Conservation (phyloP, 345 rosid species). For the Gossypium rotundifolium region DNA sequence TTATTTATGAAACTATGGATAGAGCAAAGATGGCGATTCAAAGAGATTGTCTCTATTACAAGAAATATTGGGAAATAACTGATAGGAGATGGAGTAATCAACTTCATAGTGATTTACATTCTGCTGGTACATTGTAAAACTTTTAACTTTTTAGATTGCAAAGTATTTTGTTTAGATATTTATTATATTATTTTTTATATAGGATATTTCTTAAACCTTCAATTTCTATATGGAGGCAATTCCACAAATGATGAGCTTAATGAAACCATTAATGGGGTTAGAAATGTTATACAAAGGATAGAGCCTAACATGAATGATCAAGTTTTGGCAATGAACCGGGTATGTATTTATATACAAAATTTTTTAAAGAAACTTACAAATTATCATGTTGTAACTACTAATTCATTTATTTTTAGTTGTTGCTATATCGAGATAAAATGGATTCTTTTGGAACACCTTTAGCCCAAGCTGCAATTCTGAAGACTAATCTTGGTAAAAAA, state of each 20-base stretch:
- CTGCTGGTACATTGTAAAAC: too few relatives aligned
- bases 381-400: too few relatives aligned
- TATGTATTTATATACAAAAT: background rate
- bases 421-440: background rate
- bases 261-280: too few relatives aligned
- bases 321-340: background rate
- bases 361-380: too few relatives aligned
- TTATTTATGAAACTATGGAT: background rate
- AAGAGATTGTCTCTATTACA: background rate
- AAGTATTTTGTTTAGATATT: too few relatives aligned
- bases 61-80: too few relatives aligned
- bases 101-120: background rate
- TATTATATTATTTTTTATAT: too few relatives aligned
- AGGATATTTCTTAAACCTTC: background rate
- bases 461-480: background rate
- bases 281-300: too few relatives aligned
- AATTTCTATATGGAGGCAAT: background rate
- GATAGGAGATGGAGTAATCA: background rate
- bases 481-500: background rate
- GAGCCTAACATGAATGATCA: too few relatives aligned
- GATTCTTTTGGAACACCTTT: background rate
- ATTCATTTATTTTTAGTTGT: too few relatives aligned
- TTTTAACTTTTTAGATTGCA: too few relatives aligned
- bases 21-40: background rate
- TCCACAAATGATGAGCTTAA: background rate